These are phyloP conservation scores for Brettanomyces custersianus DNA, from an alignment of 805 yeast genomes.

Conservation along the genomic window DNA sequence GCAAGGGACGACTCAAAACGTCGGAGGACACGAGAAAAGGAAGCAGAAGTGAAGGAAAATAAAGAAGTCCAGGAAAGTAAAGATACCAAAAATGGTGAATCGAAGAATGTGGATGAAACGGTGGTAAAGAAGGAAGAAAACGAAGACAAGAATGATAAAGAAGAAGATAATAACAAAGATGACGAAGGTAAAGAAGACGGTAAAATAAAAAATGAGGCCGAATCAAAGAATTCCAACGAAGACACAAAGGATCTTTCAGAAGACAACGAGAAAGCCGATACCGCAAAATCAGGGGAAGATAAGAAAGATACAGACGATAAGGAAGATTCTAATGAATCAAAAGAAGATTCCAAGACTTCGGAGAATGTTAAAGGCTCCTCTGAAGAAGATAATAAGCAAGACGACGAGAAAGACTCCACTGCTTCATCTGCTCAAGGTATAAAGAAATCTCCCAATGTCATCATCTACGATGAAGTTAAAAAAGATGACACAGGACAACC, in stretches of 20 bases:
- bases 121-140: conserved; percentile 11
- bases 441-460: conserved; percentile 4
- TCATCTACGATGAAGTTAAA: not conserved
- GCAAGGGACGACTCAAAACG: not conserved
- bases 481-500: conserved; percentile 1
- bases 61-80: not conserved
- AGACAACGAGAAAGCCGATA: conserved; percentile 6
- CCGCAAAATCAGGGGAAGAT: not conserved
- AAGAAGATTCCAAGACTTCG: conserved; percentile 9
- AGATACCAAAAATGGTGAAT: conserved; percentile 11
- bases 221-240: conserved; percentile 8
- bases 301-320: conserved; percentile 12
- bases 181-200: conserved; percentile 21
- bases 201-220: not conserved
- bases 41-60: not conserved
- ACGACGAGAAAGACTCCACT: conserved; percentile 5
- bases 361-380: conserved; percentile 4
- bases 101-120: conserved; percentile 16
- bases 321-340: conserved; percentile 24
- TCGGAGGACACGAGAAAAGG: not conserved
- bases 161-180: conserved; percentile 25
- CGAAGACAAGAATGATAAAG: conserved; percentile 10
- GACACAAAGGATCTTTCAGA: conserved; percentile 6
- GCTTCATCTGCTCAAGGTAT: conserved; percentile 2
- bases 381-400: conserved; percentile 13